These are phyloP conservation scores for Plectosphaerella cucumerina DNA, from an alignment of 2,329 filamentous ascomycete genomes.

Conservation along the genomic window DNA sequence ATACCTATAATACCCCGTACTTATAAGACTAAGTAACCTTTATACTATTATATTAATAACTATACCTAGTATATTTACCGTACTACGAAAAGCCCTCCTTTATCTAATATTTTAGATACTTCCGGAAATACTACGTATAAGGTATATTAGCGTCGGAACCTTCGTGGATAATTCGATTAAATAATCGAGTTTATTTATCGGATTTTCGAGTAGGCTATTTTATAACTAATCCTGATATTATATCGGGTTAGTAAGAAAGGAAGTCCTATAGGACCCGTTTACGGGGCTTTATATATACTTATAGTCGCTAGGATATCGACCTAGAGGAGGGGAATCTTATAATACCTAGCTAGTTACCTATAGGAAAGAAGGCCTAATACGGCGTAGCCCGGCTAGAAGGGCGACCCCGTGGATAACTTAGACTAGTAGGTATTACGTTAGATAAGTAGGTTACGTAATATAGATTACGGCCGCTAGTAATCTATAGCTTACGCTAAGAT, in stretches of 20 bases:
- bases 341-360: no score
- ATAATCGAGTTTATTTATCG: neutral
- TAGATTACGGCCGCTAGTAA: no score
- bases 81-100: neutral
- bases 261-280: no score
- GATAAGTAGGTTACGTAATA: no score
- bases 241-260: no score
- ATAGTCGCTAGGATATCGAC: neutral
- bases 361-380: no score
- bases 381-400: neutral
- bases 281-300: neutral
- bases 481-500: no score
- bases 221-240: neutral
- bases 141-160: no score
- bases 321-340: no score
- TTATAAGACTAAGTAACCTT: neutral
- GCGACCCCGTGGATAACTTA: neutral
- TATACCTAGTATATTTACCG: neutral
- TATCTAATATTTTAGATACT: neutral
- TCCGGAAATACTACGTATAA: neutral
- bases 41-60: neutral
- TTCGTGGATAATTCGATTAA: neutral
- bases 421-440: neutral
- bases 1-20: neutral
- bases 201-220: neutral